Evolutionary conservation across 176 grass and related monocot species (phyloP).

Genomic region (Poa pratensis): DNA sequence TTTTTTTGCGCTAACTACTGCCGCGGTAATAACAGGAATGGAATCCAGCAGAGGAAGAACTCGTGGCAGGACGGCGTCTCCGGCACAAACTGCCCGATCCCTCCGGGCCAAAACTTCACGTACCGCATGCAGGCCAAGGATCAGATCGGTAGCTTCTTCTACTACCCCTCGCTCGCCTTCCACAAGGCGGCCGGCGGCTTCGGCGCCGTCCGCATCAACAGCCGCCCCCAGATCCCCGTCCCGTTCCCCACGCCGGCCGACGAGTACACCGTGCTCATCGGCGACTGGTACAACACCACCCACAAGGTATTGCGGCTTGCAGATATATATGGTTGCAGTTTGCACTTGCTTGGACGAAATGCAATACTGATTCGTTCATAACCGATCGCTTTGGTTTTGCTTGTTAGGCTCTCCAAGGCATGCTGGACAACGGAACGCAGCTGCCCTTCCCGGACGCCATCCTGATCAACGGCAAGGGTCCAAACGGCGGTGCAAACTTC

Average conservation of each 20-base stretch:
- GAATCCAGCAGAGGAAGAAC: constrained; percentile 76
- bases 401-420: constrained; percentile 61
- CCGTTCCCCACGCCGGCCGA: constrained; percentile 62
- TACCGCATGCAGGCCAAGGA: constrained; percentile 87
- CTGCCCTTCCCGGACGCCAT: constrained; percentile 66
- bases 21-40: constrained; percentile 49
- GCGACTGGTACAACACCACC: constrained; percentile 70
- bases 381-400: background rate
- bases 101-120: constrained; percentile 67
- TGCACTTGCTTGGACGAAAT: background rate
- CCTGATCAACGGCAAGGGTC: constrained; percentile 78
- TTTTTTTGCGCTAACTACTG: too few species aligned
- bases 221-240: constrained; percentile 58
- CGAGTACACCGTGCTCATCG: constrained; percentile 74
- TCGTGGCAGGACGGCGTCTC: constrained; percentile 90
- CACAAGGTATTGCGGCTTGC: constrained; percentile 45
- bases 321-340: too few species aligned
- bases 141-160: constrained; percentile 96
- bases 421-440: constrained; percentile 56
- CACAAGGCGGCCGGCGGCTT: constrained; percentile 84
- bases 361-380: background rate
- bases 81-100: constrained; percentile 84
- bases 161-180: constrained; percentile 81
- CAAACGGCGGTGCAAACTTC: constrained; percentile 37
- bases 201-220: constrained; percentile 63